These are phyloP conservation scores for Trametes polyzona DNA, from an alignment of 1,284 basidiomycete species.

Conservation along the genomic window DNA sequence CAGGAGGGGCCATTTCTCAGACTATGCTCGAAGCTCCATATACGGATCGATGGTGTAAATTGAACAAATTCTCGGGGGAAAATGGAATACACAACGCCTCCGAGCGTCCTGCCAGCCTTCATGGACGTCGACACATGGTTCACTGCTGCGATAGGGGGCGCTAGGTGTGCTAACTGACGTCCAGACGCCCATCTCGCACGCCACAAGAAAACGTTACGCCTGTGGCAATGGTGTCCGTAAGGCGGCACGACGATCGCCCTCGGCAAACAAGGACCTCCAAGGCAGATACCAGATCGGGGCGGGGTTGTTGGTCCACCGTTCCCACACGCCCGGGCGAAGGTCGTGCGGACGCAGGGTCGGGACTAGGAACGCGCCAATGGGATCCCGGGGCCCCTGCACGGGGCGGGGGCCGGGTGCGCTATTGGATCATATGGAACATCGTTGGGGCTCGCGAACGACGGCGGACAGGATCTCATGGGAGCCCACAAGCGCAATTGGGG, in stretches of 20 bases:
- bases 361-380: conserved; percentile 17
- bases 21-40: too few relatives aligned
- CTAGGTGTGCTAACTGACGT: background rate
- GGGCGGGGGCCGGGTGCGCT: conserved; percentile 11
- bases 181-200: background rate
- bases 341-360: background rate
- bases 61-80: too few relatives aligned
- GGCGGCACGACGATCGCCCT: conserved; percentile 6
- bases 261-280: conserved; percentile 12
- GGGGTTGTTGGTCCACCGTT: conserved; percentile 14
- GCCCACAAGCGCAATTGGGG: conserved; percentile 14
- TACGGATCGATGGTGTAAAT: too few relatives aligned
- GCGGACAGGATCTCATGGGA: conserved; percentile 19
- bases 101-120: too few relatives aligned
- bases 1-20: too few relatives aligned
- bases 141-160: too few relatives aligned
- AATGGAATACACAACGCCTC: too few relatives aligned
- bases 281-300: background rate
- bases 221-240: background rate
- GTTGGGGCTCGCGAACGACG: conserved; percentile 6
- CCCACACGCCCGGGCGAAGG: conserved; percentile 2
- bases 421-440: conserved; percentile 13
- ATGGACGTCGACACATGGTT: too few relatives aligned
- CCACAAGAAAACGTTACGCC: background rate
- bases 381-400: background rate